Percentiles rank a stretch among this genome's conserved stretches.
Conservation (phyloP, 2,329 filamentous ascomycete species). For the Aspergillus bombycis region DNA sequence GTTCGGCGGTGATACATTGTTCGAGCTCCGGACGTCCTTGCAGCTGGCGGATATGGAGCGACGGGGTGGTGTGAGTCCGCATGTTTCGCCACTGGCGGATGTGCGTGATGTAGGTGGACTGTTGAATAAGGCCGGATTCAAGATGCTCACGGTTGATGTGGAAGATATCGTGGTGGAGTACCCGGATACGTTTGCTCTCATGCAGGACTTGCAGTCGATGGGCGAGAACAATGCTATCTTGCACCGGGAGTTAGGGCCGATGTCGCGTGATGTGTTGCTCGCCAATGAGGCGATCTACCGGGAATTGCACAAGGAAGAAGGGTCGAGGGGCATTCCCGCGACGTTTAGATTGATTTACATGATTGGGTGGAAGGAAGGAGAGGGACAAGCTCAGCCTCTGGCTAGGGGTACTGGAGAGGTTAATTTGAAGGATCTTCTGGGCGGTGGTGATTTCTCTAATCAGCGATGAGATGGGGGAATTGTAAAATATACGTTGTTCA, state of each 20-base stretch:
- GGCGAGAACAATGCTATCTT: conserved; percentile 90
- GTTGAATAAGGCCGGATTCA: conserved; percentile 85
- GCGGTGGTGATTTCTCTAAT: conserved; percentile 44
- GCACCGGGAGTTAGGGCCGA: conserved; percentile 76
- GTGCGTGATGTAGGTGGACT: conserved; percentile 88
- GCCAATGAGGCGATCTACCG: conserved; percentile 88
- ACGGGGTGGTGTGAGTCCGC: conserved; percentile 86
- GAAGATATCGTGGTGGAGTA: conserved; percentile 97
- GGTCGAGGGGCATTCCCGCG: conserved; percentile 69
- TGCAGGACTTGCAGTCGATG: conserved; percentile 95
- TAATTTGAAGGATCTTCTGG: conserved; percentile 82
- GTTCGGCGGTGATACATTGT: conserved; percentile 93
- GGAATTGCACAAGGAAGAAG: conserved; percentile 80
- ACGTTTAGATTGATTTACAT: conserved; percentile 97
- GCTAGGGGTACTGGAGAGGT: conserved; percentile 82
- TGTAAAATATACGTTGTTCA: conserved; percentile 25
- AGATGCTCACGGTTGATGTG: conserved; percentile 93
- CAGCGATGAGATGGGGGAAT: conserved; percentile 10
- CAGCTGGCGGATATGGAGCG: conserved; percentile 91
- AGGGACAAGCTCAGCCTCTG: conserved; percentile 77
- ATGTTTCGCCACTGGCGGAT: conserved; percentile 88
- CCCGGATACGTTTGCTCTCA: conserved; percentile 83
- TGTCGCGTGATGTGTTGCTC: conserved; percentile 80
- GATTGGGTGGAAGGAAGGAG: conserved; percentile 95
- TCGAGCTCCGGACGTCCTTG: conserved; percentile 87